Percentiles rank a stretch among this genome's conserved stretches.
Evolutionary conservation across 1,139 yeast genomes (phyloP).

Genomic region (Sugiyamaella grinbergsii): DNA sequence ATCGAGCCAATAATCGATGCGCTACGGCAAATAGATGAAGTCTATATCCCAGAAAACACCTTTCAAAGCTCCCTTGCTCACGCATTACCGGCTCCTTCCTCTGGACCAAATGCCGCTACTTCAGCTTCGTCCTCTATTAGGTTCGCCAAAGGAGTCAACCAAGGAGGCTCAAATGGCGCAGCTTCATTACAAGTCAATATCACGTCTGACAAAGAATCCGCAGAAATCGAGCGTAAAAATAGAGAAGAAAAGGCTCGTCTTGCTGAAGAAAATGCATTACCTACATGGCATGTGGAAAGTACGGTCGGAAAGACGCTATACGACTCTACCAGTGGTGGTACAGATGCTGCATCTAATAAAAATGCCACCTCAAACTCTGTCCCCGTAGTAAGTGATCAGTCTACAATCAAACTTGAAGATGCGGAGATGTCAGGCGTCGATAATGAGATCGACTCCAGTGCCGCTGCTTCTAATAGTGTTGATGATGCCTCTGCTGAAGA

Average conservation of each 20-base stretch:
- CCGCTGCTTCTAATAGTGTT: constrained; percentile 40
- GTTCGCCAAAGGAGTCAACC: constrained; percentile 19
- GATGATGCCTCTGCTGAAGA: constrained; percentile 28
- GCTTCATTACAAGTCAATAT: constrained; percentile 81
- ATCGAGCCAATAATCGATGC: constrained; percentile 85
- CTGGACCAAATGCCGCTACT: constrained; percentile 18
- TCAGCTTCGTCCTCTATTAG: constrained; percentile 15
- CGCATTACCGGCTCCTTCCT: constrained; percentile 77
- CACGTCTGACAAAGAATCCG: constrained; percentile 85
- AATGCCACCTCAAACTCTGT: constrained; percentile 3
- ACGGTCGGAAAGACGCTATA: constrained; percentile 66
- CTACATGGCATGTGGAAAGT: constrained; percentile 92
- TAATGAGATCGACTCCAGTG: constrained; percentile 46
- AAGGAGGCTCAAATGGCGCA: constrained; percentile 29
- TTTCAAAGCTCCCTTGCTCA: constrained; percentile 78
- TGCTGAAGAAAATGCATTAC: constrained; percentile 88
- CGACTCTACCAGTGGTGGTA: constrained; percentile 47
- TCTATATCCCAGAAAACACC: constrained; percentile 80
- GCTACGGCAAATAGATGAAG: constrained; percentile 82
- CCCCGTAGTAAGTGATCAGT: constrained; percentile 8
- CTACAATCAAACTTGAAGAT: constrained; percentile 19
- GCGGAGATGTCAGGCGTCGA: constrained; percentile 30
- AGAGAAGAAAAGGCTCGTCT: constrained; percentile 60
- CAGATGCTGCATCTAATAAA: constrained; percentile 46
- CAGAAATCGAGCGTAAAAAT: constrained; percentile 56